These are phyloP conservation scores for Kandelia obovata DNA, from an alignment of 345 rosid genomes.

Conservation along the genomic window DNA sequence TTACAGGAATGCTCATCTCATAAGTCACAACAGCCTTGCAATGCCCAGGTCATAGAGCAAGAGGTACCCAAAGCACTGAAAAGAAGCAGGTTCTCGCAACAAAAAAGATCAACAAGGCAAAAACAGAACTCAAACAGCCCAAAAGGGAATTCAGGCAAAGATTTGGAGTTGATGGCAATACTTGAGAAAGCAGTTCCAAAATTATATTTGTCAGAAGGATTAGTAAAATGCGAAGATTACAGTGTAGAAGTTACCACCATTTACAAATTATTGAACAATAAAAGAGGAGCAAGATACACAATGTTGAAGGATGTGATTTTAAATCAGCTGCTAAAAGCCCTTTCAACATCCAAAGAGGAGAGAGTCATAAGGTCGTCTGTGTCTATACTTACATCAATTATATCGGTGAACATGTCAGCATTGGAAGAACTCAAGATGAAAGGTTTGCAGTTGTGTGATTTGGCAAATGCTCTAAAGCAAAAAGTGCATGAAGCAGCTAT, in stretches of 20 bases:
- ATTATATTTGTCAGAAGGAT: slow-evolving; percentile 45
- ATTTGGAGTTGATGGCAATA: slow-evolving; percentile 44
- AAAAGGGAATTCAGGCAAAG: slow-evolving; percentile 23
- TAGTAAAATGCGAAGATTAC: slow-evolving; percentile 50
- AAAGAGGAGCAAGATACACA: slow-evolving; percentile 54
- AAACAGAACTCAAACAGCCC: slow-evolving; percentile 21
- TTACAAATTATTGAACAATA: slow-evolving; percentile 57
- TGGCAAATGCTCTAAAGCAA: slow-evolving; percentile 64
- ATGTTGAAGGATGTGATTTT: slow-evolving; percentile 68
- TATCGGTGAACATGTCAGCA: slow-evolving; percentile 51
- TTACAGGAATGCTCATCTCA: slow-evolving; percentile 26
- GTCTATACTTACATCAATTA: slow-evolving; percentile 56
- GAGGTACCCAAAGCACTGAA: slow-evolving; percentile 26
- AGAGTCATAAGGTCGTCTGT: slow-evolving; percentile 61
- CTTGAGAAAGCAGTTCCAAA: slow-evolving; percentile 56
- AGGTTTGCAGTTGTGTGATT: slow-evolving; percentile 54
- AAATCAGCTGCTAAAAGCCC: slow-evolving; percentile 62
- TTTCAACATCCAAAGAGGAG: slow-evolving; percentile 72
- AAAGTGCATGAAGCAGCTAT: slow-evolving; percentile 83
- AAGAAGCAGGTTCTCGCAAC: slow-evolving; percentile 15
- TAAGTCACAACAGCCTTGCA: slow-evolving; percentile 25
- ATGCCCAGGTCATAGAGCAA: slow-evolving; percentile 39
- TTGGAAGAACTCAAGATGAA: slow-evolving; percentile 64
- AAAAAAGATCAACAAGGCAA: slow-evolving; percentile 26
- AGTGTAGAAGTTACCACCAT: slow-evolving; percentile 56